Evolutionary conservation across 805 yeast species (phyloP).

Genomic region (Lachancea kluyveri): DNA sequence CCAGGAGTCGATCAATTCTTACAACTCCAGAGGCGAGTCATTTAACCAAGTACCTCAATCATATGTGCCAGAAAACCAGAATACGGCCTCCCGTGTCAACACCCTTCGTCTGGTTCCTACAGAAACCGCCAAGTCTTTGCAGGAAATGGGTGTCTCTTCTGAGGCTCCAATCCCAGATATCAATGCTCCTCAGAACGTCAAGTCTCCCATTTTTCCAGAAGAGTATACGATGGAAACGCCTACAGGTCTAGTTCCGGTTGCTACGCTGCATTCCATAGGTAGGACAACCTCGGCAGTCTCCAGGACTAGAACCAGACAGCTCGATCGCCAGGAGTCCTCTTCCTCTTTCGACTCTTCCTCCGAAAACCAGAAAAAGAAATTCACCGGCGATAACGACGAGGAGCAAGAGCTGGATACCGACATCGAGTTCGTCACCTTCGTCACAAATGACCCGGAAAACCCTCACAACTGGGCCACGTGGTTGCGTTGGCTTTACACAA

Average conservation of each 20-base stretch:
- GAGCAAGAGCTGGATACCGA: slow-evolving; percentile 49
- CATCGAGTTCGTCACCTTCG: slow-evolving; percentile 79
- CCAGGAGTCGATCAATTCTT: slow-evolving; percentile 17
- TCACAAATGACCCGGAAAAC: slow-evolving; percentile 75
- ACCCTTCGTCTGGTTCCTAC: slow-evolving; percentile 31
- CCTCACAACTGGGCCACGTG: slow-evolving; percentile 76
- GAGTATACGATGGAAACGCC: slow-evolving; percentile 84
- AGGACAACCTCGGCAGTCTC: slow-evolving; percentile 37
- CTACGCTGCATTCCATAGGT: slow-evolving; percentile 63
- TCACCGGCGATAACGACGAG: slow-evolving; percentile 15
- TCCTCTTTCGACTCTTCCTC: slow-evolving; percentile 4
- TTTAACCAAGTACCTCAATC: slow-evolving; percentile 11
- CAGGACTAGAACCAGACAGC: slow-evolving; percentile 34
- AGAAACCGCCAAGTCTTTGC: slow-evolving; percentile 69
- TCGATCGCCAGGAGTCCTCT: slow-evolving; percentile 15
- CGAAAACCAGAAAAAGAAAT: slow-evolving; percentile 13
- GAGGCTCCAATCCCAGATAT: slow-evolving; percentile 50
- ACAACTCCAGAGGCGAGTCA: slow-evolving; percentile 14
- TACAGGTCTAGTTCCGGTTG: slow-evolving; percentile 81
- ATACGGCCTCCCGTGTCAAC: slow-evolving; percentile 2
- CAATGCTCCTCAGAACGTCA: slow-evolving; percentile 43
- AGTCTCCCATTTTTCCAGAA: slow-evolving; percentile 78
- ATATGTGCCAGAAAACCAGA: slow-evolving; percentile 10
- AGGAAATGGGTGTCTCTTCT: slow-evolving; percentile 54
- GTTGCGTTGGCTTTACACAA: slow-evolving; percentile 60